Conservation (phyloP, 257 asterid genomes). For the Cynanchum wilfordii region DNA sequence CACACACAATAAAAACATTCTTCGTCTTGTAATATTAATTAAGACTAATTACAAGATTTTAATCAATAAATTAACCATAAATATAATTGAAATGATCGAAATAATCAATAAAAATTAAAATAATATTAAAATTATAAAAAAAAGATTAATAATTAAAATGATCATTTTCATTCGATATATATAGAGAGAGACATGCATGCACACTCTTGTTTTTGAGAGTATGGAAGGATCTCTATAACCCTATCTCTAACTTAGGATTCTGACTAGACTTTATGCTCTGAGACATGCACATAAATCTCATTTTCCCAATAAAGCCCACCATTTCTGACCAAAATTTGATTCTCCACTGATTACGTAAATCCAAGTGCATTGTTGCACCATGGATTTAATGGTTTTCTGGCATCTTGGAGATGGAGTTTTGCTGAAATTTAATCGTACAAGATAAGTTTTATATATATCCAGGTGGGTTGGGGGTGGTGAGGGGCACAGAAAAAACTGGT, state of each 20-base stretch:
- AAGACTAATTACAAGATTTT: no score
- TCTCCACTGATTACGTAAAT: constrained; percentile 15
- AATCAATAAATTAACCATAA: no score
- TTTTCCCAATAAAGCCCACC: constrained; percentile 32
- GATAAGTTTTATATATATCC: neutral
- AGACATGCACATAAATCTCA: constrained; percentile 16
- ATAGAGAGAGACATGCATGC: no score
- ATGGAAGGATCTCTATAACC: neutral
- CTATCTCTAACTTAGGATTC: constrained; percentile 47
- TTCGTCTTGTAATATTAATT: no score
- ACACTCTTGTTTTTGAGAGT: neutral
- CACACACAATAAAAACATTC: no score
- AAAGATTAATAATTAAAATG: no score
- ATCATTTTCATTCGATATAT: no score
- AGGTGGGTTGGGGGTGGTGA: constrained; percentile 8
- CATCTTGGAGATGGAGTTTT: constrained; percentile 52
- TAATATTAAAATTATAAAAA: no score
- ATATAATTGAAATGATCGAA: no score
- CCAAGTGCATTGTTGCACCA: constrained; percentile 26
- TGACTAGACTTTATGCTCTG: neutral
- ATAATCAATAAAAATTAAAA: no score
- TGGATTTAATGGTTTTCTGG: constrained; percentile 25
- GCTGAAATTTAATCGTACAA: constrained; percentile 12
- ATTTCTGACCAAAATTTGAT: constrained; percentile 17
- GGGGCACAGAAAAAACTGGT: constrained; percentile 20